Evolutionary conservation across 495 filamentous ascomycete genomes (phyloP).

Genomic region (Terfezia claveryi): DNA sequence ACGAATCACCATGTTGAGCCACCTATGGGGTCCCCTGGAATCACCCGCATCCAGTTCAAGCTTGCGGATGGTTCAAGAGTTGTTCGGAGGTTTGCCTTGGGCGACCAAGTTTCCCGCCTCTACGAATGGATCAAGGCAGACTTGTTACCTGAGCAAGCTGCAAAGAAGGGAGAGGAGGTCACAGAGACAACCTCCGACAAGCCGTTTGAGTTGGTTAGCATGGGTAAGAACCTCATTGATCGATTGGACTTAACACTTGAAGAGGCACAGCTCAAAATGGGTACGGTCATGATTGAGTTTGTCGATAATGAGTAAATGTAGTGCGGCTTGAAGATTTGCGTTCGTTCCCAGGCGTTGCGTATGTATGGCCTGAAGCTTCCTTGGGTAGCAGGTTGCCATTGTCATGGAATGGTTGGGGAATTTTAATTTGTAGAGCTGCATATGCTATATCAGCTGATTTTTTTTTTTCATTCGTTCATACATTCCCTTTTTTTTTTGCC

Average conservation of each 20-base stretch:
- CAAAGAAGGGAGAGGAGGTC: constrained; percentile 41
- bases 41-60: constrained; percentile 78
- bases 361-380: not conserved
- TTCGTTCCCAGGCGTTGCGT: not conserved
- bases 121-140: constrained; percentile 95
- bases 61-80: constrained; percentile 50
- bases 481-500: too few relatives aligned
- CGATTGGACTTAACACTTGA: constrained; percentile 46
- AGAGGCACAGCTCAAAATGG: constrained; percentile 72
- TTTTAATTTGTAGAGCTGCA: too few relatives aligned
- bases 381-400: too few relatives aligned
- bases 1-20: constrained; percentile 60
- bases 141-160: constrained; percentile 36
- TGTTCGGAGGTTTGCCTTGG: constrained; percentile 57
- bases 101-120: constrained; percentile 59
- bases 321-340: not conserved
- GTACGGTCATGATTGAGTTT: constrained; percentile 82
- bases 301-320: not conserved
- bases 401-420: too few relatives aligned
- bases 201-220: constrained; percentile 58
- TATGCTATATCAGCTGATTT: too few relatives aligned
- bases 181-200: not conserved
- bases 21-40: constrained; percentile 37
- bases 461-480: too few relatives aligned
- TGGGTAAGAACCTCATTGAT: constrained; percentile 65